Conservation (phyloP, 2,329 filamentous ascomycete species). For the Chrysoporthe puriensis region DNA sequence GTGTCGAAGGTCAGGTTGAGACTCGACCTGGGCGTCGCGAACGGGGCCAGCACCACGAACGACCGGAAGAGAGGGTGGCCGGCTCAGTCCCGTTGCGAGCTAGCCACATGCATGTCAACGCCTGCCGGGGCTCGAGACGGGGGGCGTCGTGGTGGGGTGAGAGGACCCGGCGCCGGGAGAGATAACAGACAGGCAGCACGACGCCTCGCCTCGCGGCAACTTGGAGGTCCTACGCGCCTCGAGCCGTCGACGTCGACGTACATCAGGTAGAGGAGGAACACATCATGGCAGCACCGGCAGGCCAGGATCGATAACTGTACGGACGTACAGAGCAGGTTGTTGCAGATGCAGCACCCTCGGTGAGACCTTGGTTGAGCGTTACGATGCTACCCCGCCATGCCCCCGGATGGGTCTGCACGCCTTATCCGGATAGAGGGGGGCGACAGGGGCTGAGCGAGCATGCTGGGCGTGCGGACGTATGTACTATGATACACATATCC, state of each 20-base stretch:
- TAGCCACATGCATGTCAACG: neutral
- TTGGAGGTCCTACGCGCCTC: no score
- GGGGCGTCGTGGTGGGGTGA: neutral
- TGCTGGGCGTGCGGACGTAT: neutral
- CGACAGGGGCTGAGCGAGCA: neutral
- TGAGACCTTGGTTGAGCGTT: neutral
- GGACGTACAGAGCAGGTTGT: neutral
- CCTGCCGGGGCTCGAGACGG: neutral
- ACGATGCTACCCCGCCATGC: conserved; percentile 6
- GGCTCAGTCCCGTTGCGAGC: neutral
- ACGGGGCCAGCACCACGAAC: neutral
- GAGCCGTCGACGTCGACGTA: no score
- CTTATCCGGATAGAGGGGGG: neutral
- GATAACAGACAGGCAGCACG: neutral
- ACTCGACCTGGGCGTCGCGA: neutral
- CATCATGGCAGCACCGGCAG: neutral
- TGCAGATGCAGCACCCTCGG: neutral
- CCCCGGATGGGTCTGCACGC: neutral
- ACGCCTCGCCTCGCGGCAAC: neutral
- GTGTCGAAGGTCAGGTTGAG: neutral
- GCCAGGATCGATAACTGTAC: neutral
- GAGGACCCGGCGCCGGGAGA: neutral
- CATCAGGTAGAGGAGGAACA: no score
- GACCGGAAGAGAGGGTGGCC: neutral
- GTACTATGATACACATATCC: neutral